A percentile compares a stretch with the other conserved stretches of the same genome.
These are phyloP conservation scores for Xanthoconium purpureum DNA, from an alignment of 768 basidiomycete genomes.

Conservation along the genomic window DNA sequence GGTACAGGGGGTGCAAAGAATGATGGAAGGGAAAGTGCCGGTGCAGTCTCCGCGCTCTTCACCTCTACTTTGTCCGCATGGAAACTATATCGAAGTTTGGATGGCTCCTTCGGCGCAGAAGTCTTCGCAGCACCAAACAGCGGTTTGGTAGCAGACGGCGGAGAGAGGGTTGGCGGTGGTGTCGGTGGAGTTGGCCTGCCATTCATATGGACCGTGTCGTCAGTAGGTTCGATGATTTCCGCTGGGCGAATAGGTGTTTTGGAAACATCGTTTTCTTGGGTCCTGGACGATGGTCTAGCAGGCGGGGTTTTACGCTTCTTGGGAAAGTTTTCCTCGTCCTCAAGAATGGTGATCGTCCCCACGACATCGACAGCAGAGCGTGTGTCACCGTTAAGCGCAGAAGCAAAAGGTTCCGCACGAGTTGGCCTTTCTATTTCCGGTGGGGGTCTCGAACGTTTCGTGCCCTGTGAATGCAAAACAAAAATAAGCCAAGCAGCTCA, in stretches of 20 bases:
- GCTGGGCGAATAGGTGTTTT: constrained; percentile 28
- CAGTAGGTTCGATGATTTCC: constrained; percentile 40
- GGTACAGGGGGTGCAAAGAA: constrained; percentile 25
- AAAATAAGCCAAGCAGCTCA: constrained; percentile 8
- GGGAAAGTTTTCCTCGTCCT: constrained; percentile 36
- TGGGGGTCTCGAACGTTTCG: constrained; percentile 75
- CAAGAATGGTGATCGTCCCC: constrained; percentile 39
- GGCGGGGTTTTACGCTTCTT: constrained; percentile 50
- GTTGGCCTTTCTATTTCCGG: constrained; percentile 44
- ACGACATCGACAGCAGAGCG: constrained; percentile 5
- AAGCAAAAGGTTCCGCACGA: constrained; percentile 9
- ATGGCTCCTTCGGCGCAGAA: constrained; percentile 69
- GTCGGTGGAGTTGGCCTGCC: constrained; percentile 9
- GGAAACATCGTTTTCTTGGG: constrained; percentile 30
- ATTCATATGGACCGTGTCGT: constrained; percentile 19
- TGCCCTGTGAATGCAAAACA: constrained; percentile 47
- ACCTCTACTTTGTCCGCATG: constrained; percentile 50
- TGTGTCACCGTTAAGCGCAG: constrained; percentile 14
- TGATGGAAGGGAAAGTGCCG: constrained; percentile 9
- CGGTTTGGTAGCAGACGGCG: constrained; percentile 22
- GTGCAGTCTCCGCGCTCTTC: constrained; percentile 11
- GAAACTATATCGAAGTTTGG: constrained; percentile 73
- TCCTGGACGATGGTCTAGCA: constrained; percentile 1
- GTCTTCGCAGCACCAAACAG: constrained; percentile 38
- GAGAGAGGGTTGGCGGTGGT: constrained; percentile 12